These are phyloP conservation scores for Emmonsiellopsis sp. DNA, from an alignment of 2,329 filamentous ascomycete species.

Conservation along the genomic window DNA sequence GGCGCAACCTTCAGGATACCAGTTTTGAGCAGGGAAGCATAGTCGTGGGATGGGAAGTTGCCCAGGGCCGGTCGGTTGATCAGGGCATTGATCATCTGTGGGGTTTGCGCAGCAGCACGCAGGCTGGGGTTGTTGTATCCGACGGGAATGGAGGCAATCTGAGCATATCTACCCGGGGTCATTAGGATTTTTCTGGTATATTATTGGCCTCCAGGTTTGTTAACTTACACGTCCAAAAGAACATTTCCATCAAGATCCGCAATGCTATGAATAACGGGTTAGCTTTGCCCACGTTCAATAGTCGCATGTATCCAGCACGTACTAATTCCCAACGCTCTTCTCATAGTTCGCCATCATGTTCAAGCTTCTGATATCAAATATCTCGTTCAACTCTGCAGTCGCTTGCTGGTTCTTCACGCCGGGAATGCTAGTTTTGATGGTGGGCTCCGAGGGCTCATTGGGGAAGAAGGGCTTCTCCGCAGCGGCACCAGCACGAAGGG, in stretches of 20 bases:
- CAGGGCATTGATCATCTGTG: constrained; percentile 69
- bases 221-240: constrained; percentile 41
- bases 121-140: constrained; percentile 86
- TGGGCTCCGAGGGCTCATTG: constrained; percentile 50
- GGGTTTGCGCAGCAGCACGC: constrained; percentile 58
- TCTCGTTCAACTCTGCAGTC: constrained; percentile 61
- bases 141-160: constrained; percentile 86
- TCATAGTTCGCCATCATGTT: constrained; percentile 75
- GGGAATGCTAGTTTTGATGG: constrained; percentile 54
- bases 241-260: constrained; percentile 44
- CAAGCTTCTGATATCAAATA: constrained; percentile 78
- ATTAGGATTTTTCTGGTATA: background rate
- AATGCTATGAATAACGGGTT: constrained; percentile 24
- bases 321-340: constrained; percentile 71
- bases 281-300: background rate
- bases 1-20: constrained; percentile 77
- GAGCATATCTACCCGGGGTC: constrained; percentile 59
- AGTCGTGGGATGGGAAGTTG: constrained; percentile 82
- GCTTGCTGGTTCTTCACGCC: constrained; percentile 65
- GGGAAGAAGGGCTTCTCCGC: constrained; percentile 44
- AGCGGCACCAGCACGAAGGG: constrained; percentile 3
- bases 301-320: constrained; percentile 14
- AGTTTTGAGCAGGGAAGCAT: constrained; percentile 68
- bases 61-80: constrained; percentile 85
- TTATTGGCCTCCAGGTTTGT: background rate